Evolutionary conservation across 75 land plant genomes (phyloP).

Genomic region (Pinus taeda): DNA sequence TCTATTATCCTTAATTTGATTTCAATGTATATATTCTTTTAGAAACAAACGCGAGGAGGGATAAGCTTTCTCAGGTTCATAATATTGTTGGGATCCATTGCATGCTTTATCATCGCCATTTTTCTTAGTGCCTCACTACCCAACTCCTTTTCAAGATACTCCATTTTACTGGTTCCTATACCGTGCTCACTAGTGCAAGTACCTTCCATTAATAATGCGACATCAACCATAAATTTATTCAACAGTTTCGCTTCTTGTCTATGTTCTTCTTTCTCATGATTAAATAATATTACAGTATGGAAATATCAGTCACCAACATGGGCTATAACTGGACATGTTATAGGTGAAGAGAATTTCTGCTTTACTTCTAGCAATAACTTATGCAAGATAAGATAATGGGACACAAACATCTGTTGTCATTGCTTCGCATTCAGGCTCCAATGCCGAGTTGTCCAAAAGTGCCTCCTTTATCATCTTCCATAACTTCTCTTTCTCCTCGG

Average conservation of each 20-base stretch:
- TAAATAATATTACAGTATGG: too few species aligned
- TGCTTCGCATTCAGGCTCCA: too few species aligned
- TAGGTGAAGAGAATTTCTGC: slow-evolving; percentile 68
- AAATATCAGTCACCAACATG: slow-evolving; percentile 99
- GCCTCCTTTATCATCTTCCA: too few species aligned
- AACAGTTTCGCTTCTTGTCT: too few species aligned
- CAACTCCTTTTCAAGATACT: slow-evolving; percentile 90
- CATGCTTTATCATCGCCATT: slow-evolving; percentile 86
- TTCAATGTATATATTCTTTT: neutral
- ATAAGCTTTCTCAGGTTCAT: slow-evolving; percentile 99
- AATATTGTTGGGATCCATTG: slow-evolving; percentile 90
- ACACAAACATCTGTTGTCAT: slow-evolving; percentile 83
- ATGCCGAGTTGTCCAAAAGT: too few species aligned
- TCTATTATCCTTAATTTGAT: neutral
- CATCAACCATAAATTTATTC: too few species aligned
- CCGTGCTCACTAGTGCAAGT: too few species aligned
- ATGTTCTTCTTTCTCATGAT: too few species aligned
- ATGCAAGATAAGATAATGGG: slow-evolving; percentile 89
- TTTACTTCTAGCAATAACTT: slow-evolving; percentile 83
- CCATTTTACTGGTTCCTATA: too few species aligned
- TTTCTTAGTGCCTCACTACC: slow-evolving; percentile 73
- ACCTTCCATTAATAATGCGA: too few species aligned
- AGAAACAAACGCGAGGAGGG: slow-evolving; percentile 80
- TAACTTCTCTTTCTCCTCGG: too few species aligned
- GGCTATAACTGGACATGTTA: slow-evolving; percentile 83